Base-by-base conservation (phyloP, 2,329 filamentous ascomycete species). In the Cytospora piceicola region DNA sequence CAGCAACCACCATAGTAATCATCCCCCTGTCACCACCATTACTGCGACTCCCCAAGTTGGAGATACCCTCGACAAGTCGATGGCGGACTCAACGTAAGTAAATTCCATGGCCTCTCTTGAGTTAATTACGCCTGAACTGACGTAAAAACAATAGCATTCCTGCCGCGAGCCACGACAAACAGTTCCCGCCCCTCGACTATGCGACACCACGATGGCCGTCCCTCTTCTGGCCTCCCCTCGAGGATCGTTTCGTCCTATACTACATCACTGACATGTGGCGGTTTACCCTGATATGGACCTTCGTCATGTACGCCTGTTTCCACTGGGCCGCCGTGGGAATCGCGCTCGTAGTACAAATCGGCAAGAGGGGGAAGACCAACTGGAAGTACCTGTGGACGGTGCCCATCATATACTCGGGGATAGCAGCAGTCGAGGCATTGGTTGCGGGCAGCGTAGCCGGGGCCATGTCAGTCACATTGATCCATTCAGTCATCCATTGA, bases 231-330 rank as follows among this genome's bases (percentile, higher is more conserved):
- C 88, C 90, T 39, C 81, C 88, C 15, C 76, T 80, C 69, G 77
- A 81, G 66, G 70, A 73, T 57, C 79, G 84, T 54, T 83, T 84
- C 67, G 85, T 86, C 46, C 88, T 97, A 71, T 94, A 92, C 80
- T 84, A 90, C 73, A 83, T 92, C 3, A 75, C 78, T 67, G 92
- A 96, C 74, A 91, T 96, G 63, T 94, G 92, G 89, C 89, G 90
- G 69, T 97, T 95, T 77, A 97, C 93, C 1, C 79, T 95, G 20
- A 85, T 89, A 74, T 97, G 93, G 93, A 96, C 93, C 0, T 78
- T 96, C 46, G 87, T 96, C 34, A 86, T 93, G 70, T 94, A 91
- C 72, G 88, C 85, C 39, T 82, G 87, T 24, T 91, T 94, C 68
- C 92, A 97, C 75, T 73, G 94, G 22, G 83, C 88, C 39, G 91